Base-by-base conservation (phyloP, 2,329 filamentous ascomycete genomes). In the Arthrobotrys musiformis region DNA sequence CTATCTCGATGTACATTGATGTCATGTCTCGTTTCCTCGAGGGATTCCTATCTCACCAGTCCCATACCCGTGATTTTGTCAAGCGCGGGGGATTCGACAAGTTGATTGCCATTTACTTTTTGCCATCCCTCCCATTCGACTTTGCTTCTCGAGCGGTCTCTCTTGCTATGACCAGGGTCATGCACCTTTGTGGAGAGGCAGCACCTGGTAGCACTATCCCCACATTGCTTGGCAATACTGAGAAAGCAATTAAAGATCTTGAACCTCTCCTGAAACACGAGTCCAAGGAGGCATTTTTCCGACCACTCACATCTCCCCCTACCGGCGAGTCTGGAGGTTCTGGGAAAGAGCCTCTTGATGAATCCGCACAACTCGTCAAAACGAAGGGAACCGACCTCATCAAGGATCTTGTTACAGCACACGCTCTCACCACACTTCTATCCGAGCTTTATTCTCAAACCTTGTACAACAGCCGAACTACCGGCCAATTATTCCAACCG, bases 171-270 rank as follows among this genome's bases (percentile, higher is more conserved):
- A 89, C 90, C 15, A 88, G 89, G 37, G 90, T 97, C 9, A 86
- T 97, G 60, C 89, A 92, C 79, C 88, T 91, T 79, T 87, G 97
- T 79, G 89, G 94, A 5, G 94, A 98, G 80, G 88, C 90, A 26
- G 93, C 92, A 75, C 90, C 94, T 1, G 89, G 94, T 80, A 86
- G 96, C 19, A 90, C 93, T 1, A 86, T 99, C 6, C 94, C 94
- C 0, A 92, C 93, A 3, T 84, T 99, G 28, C 85, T 97, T 73
- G 89, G 89, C 79, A 90, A 94, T 56, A 89, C 92, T 13, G 90
- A 94, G 80, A 85, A 86, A 58, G 89, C 92, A 3, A 85, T 96
- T 64, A 87, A 92, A 79, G 86, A 87, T 19, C 85, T 98, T 11
- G 85, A 89, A 73, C 89, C 90, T 2, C 87, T 97, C 67, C 86